A percentile compares a stretch with the other conserved stretches of the same genome.
Conservation (phyloP, 2,329 filamentous ascomycete species). For the Microsporum audouinii region DNA sequence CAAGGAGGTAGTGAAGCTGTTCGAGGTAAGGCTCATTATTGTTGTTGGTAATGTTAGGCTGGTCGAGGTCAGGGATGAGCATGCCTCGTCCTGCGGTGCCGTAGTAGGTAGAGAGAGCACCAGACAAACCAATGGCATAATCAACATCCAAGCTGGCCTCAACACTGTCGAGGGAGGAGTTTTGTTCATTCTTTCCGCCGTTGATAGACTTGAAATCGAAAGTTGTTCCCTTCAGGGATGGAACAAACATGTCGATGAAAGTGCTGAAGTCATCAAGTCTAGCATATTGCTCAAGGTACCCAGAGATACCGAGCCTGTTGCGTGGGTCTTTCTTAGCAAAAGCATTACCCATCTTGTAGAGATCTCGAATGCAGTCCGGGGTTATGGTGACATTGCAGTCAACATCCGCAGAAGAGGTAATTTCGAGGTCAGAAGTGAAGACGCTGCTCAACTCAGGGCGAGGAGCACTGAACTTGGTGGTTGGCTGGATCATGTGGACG, state of each 20-base stretch:
- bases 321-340: constrained; percentile 24
- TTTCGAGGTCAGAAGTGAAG: constrained; percentile 14
- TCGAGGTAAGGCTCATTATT: constrained; percentile 57
- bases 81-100: constrained; percentile 47
- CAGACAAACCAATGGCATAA: constrained; percentile 46
- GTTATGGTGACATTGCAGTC: constrained; percentile 35
- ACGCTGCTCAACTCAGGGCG: constrained; percentile 32
- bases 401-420: constrained; percentile 8
- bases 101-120: constrained; percentile 45
- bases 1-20: constrained; percentile 50
- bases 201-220: constrained; percentile 50
- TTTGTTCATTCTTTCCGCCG: constrained; percentile 39
- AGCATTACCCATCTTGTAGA: constrained; percentile 39
- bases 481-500: constrained; percentile 54
- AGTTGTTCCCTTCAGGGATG: constrained; percentile 39
- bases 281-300: constrained; percentile 42
- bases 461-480: constrained; percentile 49
- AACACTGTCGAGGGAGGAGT: constrained; percentile 38
- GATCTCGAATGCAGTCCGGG: constrained; percentile 38
- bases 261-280: constrained; percentile 44
- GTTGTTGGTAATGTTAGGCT: constrained; percentile 32
- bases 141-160: constrained; percentile 57
- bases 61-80: constrained; percentile 38
- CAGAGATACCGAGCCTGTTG: constrained; percentile 37
- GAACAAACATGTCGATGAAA: constrained; percentile 48